These are phyloP conservation scores for Aspergillus wentii DNA, from an alignment of 495 filamentous ascomycete species.

Conservation along the genomic window DNA sequence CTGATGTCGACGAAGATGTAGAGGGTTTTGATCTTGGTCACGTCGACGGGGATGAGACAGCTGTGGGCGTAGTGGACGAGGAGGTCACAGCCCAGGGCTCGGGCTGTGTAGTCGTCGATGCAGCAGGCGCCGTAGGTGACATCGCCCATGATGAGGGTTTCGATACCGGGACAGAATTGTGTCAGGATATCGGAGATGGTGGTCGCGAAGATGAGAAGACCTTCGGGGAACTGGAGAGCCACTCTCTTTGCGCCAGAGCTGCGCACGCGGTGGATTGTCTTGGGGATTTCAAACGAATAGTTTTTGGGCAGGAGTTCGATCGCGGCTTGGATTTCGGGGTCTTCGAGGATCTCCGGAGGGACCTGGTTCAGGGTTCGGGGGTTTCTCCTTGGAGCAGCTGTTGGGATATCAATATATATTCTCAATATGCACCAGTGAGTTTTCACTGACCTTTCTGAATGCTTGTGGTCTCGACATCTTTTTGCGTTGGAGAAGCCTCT, in stretches of 20 bases:
- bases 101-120: slow-evolving; percentile 96
- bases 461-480: slow-evolving; percentile 60
- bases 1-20: slow-evolving; percentile 98
- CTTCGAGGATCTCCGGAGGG: slow-evolving; percentile 77
- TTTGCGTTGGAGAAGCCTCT: slow-evolving; percentile 27
- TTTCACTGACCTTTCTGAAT: slow-evolving; percentile 38
- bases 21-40: slow-evolving; percentile 90
- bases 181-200: slow-evolving; percentile 97
- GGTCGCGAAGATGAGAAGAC: slow-evolving; percentile 90
- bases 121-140: slow-evolving; percentile 99
- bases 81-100: slow-evolving; percentile 89
- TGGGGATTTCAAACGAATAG: slow-evolving; percentile 97
- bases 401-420: slow-evolving; percentile 13
- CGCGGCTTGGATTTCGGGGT: slow-evolving; percentile 83
- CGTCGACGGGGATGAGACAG: slow-evolving; percentile 91
- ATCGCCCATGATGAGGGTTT: slow-evolving; percentile 97
- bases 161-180: slow-evolving; percentile 83
- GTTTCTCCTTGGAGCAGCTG: slow-evolving; percentile 58
- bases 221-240: slow-evolving; percentile 94
- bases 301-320: slow-evolving; percentile 84
- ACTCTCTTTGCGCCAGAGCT: slow-evolving; percentile 70
- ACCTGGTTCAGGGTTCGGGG: slow-evolving; percentile 84
- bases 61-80: slow-evolving; percentile 96
- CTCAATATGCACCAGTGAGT: too few species aligned
- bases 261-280: slow-evolving; percentile 93